Evolutionary conservation across 2,329 filamentous ascomycete genomes (phyloP).

Genomic region (Nigrospora osmanthi): DNA sequence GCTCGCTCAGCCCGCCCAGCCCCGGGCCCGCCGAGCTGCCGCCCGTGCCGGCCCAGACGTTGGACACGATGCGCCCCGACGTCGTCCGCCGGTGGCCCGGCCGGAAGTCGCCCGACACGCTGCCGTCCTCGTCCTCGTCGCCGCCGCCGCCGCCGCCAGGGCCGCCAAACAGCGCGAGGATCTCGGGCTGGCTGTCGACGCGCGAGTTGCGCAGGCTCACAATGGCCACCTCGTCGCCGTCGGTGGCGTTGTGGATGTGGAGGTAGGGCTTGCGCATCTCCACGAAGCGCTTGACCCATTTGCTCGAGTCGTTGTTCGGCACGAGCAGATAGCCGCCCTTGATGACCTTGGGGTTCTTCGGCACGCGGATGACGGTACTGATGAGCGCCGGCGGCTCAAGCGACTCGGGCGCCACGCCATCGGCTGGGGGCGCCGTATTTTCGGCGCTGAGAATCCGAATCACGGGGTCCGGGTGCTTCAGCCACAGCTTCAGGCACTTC

Average conservation of each 20-base stretch:
- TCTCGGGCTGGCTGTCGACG: constrained; percentile 87
- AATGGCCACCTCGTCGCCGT: constrained; percentile 84
- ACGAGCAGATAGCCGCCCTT: constrained; percentile 86
- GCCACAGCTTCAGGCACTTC: constrained; percentile 59
- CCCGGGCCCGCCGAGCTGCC: constrained; percentile 25
- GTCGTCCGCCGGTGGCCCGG: constrained; percentile 39
- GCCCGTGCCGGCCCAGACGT: constrained; percentile 44
- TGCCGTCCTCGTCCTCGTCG: constrained; percentile 9
- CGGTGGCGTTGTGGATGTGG: constrained; percentile 76
- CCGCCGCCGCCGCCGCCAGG: constrained; percentile 8
- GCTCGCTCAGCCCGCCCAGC: constrained; percentile 45
- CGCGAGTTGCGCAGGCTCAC: constrained; percentile 83
- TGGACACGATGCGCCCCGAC: constrained; percentile 46
- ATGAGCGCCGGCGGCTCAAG: constrained; percentile 56
- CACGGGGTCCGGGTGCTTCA: constrained; percentile 47
- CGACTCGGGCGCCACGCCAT: constrained; percentile 45
- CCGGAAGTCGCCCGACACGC: constrained; percentile 25
- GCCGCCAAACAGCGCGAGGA: constrained; percentile 60
- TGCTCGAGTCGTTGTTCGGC: constrained; percentile 70
- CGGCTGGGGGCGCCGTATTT: constrained; percentile 61
- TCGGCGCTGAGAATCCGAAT: constrained; percentile 46
- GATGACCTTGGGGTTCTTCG: constrained; percentile 73
- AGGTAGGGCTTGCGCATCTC: constrained; percentile 88
- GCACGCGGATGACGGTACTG: constrained; percentile 67
- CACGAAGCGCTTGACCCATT: constrained; percentile 89